Conservation (phyloP, 1,139 yeast species). For the Taiozyma onychis region DNA sequence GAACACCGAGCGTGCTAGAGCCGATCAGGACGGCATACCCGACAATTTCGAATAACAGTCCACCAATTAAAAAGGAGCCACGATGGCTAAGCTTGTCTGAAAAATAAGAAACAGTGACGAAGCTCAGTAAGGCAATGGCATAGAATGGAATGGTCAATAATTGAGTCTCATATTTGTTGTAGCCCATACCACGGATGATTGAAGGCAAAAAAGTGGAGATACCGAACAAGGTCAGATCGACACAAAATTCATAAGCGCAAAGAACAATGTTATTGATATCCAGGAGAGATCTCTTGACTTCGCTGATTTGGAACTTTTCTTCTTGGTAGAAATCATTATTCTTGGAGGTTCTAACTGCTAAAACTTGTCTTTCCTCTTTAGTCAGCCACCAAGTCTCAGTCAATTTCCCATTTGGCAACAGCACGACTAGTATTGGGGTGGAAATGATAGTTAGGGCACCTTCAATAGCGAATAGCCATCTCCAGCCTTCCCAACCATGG, state of each 20-base stretch:
- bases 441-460: slow-evolving; percentile 49
- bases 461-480: slow-evolving; percentile 44
- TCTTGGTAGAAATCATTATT: slow-evolving; percentile 31
- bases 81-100: slow-evolving; percentile 36
- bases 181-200: slow-evolving; percentile 41
- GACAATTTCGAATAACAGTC: slow-evolving; percentile 30
- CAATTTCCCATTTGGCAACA: slow-evolving; percentile 16
- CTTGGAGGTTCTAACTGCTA: slow-evolving; percentile 39
- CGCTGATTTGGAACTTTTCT: slow-evolving; percentile 36
- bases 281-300: slow-evolving; percentile 33
- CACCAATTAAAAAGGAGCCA: slow-evolving; percentile 31
- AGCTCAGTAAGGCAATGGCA: slow-evolving; percentile 36
- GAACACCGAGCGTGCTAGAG: slow-evolving; percentile 30
- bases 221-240: slow-evolving; percentile 41
- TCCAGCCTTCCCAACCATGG: slow-evolving; percentile 30
- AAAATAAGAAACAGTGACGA: slow-evolving; percentile 31
- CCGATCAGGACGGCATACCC: slow-evolving; percentile 36
- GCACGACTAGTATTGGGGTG: slow-evolving; percentile 31
- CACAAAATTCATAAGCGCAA: slow-evolving; percentile 41
- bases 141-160: slow-evolving; percentile 46
- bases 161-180: slow-evolving; percentile 38
- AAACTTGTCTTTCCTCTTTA: slow-evolving; percentile 40
- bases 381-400: slow-evolving; percentile 37
- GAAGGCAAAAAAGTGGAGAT: slow-evolving; percentile 44
- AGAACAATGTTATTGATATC: slow-evolving; percentile 38